Evolutionary conservation across 1,284 basidiomycete genomes (phyloP).

Genomic region (Lentinula novae-zelandiae): DNA sequence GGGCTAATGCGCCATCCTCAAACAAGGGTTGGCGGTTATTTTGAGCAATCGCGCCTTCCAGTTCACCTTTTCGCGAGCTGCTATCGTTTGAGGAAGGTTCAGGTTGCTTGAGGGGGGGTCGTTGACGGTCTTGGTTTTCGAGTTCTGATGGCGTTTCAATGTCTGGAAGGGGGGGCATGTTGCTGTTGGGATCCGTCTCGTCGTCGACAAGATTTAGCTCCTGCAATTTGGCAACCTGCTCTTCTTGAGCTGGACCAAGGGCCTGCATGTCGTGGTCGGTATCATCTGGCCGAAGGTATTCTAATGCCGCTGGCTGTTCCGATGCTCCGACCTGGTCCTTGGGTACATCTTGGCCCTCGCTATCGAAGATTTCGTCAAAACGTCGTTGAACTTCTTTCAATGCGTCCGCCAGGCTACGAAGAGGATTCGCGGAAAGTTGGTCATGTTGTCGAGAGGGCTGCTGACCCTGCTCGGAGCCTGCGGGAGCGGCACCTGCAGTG

Average conservation of each 20-base stretch:
- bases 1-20: constrained; percentile 15
- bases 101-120: constrained; percentile 20
- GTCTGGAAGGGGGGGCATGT: constrained; percentile 37
- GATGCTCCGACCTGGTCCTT: constrained; percentile 30
- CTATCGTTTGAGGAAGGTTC: constrained; percentile 28
- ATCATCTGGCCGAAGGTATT: constrained; percentile 81
- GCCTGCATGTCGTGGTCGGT: constrained; percentile 82
- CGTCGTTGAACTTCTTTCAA: constrained; percentile 82
- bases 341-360: constrained; percentile 31
- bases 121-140: background rate
- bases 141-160: constrained; percentile 30
- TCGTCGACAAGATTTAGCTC: constrained; percentile 78
- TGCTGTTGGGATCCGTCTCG: constrained; percentile 32
- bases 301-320: constrained; percentile 57
- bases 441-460: constrained; percentile 36
- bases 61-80: constrained; percentile 27
- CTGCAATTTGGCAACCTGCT: constrained; percentile 79
- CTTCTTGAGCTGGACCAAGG: constrained; percentile 81
- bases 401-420: constrained; percentile 85
- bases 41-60: constrained; percentile 48
- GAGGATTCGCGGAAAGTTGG: constrained; percentile 51
- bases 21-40: constrained; percentile 24
- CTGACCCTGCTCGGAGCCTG: constrained; percentile 44
- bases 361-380: constrained; percentile 80
- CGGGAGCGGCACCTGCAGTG: constrained; percentile 32